Evolutionary conservation across 164 flowering plant species (phyloP).

Genomic region (grape (Vitis vinifera)): DNA sequence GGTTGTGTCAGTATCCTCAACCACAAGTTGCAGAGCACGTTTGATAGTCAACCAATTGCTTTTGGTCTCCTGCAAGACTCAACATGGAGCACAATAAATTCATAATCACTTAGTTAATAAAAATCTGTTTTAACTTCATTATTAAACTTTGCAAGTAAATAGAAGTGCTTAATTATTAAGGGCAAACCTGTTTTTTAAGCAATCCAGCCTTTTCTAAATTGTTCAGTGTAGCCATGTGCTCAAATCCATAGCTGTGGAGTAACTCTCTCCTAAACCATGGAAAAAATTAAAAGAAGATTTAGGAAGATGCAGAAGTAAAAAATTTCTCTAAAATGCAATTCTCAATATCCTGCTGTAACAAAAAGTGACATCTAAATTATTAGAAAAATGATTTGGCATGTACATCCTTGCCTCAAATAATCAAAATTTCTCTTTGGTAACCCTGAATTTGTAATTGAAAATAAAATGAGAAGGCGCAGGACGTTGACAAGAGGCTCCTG

Average conservation of each 20-base stretch:
- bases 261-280: constrained; percentile 79
- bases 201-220: constrained; percentile 94
- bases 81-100: not conserved
- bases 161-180: not conserved
- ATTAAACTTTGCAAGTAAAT: not conserved
- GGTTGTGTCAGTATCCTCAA: constrained; percentile 86
- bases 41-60: constrained; percentile 86
- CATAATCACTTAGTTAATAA: not conserved
- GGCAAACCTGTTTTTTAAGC: constrained; percentile 75
- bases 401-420: constrained; percentile 64
- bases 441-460: constrained; percentile 88
- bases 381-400: not conserved
- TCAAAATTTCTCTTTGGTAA: constrained; percentile 85
- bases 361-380: not conserved
- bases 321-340: not conserved
- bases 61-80: constrained; percentile 67
- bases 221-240: constrained; percentile 79
- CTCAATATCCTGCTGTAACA: no score
- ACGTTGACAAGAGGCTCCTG: constrained; percentile 86
- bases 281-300: not conserved
- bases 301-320: not conserved
- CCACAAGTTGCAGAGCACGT: constrained; percentile 76
- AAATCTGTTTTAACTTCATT: not conserved
- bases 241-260: constrained; percentile 98
- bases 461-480: constrained; percentile 78